Base-by-base conservation (phyloP, 2,329 filamentous ascomycete genomes). In the Alternaria triticimaculans region DNA sequence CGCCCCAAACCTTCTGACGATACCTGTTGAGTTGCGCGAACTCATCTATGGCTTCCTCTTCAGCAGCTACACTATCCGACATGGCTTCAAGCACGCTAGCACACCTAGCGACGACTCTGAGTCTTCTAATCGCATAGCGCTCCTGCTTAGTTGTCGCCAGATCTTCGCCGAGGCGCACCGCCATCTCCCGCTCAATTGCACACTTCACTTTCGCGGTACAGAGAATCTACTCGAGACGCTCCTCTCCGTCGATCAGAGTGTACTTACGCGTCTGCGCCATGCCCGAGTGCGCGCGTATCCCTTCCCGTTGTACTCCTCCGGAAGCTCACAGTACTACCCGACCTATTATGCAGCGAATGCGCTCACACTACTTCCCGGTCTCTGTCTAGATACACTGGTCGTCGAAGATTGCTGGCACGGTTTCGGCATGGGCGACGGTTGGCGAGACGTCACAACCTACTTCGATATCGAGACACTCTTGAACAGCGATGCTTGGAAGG, bases 371-470 rank as follows among this genome's bases (percentile, higher is more conserved):
- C 63, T 80, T 7, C 76, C 77, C 10, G 76, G 78, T 0, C 64
- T 80, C 12, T 71, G 73, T 59, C 67, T 80, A 9, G 71, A 78
- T 43, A 68, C 70, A 8, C 65, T 80, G 9, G 66, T 74, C 20
- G 72, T 80, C 2, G 73, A 79, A 21, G 78, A 80, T 49, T 72
- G 72, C 43, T 79, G 76, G 68, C 78, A 80, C 59, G 76, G 74
- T n/a, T 74, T 74, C 48, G 77, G 76, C 6, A 58, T 77, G 48
- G 71, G 72, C 18, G 76, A 77, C 49, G 72, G 72, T 18, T 79
- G 74, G 74, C 73, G 75, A 55, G 76, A 79, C 59, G 68, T 77
- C 8, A 76, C 73, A 2, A 79, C 77, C 4, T 79, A 79, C 37
- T 72, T 76, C 49, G 76, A 79, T 37, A 73, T 79, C 26, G 77